These are phyloP conservation scores for Coniochaeta prunicola DNA, from an alignment of 2,329 filamentous ascomycete species.

Conservation along the genomic window DNA sequence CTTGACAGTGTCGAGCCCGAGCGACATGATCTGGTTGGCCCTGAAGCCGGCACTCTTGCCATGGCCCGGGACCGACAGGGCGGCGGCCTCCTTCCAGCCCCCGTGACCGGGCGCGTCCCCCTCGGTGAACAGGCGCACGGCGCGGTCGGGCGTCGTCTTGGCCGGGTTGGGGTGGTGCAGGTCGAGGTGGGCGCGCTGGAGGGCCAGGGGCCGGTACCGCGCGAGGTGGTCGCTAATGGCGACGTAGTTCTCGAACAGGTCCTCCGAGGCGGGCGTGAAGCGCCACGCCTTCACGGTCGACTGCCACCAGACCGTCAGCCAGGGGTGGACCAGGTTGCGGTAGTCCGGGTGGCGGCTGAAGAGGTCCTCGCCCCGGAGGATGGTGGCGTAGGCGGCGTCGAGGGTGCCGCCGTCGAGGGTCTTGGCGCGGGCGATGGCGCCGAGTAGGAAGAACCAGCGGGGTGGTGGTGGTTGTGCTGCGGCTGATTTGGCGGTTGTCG, in stretches of 20 bases:
- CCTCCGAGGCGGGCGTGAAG: slow-evolving; percentile 34
- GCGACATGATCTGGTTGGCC: slow-evolving; percentile 21
- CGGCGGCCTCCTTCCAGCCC: slow-evolving; percentile 2
- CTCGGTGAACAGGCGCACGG: slow-evolving; percentile 38
- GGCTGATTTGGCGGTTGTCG: slow-evolving; percentile 7
- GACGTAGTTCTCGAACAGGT: slow-evolving; percentile 46
- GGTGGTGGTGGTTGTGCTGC: slow-evolving; percentile 2
- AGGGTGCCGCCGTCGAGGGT: slow-evolving; percentile 28
- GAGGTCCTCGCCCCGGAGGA: slow-evolving; percentile 38
- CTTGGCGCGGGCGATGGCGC: slow-evolving; percentile 28
- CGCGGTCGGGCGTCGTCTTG: slow-evolving; percentile 36
- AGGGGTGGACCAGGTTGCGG: slow-evolving; percentile 31
- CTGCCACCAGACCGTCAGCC: slow-evolving; percentile 41
- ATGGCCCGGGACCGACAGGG: slow-evolving; percentile 10
- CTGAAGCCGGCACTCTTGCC: slow-evolving; percentile 14
- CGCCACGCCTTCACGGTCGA: slow-evolving; percentile 44
- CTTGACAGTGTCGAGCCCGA: slow-evolving; percentile 40
- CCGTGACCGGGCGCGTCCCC: slow-evolving; percentile 7
- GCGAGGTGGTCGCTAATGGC: slow-evolving; percentile 34
- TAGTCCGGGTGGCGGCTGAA: slow-evolving; percentile 25
- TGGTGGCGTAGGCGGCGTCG: slow-evolving; percentile 40
- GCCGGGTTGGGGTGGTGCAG: slow-evolving; percentile 50
- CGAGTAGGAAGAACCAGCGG: slow-evolving; percentile 28
- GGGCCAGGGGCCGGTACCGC: slow-evolving; percentile 23
- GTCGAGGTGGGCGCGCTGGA: slow-evolving; percentile 46